Conservation (phyloP, 139 green algal genomes). For the Tetraselmis chui region DNA sequence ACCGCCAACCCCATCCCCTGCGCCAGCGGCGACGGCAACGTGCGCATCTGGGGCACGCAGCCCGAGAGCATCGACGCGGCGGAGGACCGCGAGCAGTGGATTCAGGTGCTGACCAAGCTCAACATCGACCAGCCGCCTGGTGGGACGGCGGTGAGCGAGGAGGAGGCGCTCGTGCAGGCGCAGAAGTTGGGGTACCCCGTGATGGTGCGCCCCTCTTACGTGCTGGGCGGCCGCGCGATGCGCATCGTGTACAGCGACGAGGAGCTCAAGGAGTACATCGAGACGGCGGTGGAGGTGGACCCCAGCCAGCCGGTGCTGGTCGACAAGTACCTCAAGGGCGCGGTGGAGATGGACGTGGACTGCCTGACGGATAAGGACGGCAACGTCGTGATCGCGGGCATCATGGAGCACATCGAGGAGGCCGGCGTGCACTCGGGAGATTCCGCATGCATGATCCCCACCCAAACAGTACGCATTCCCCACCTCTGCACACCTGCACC, state of each 20-base stretch:
- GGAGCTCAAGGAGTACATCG: conserved; percentile 72
- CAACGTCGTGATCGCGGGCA: conserved; percentile 92
- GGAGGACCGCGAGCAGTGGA: conserved; percentile 87
- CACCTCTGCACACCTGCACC: too few species aligned
- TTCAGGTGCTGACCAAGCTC: conserved; percentile 62
- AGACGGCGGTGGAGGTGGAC: conserved; percentile 73
- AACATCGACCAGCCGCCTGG: conserved; percentile 82
- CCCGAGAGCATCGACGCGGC: conserved; percentile 93
- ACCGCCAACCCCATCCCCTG: conserved; percentile 65
- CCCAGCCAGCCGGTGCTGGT: conserved; percentile 90
- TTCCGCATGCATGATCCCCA: conserved; percentile 89
- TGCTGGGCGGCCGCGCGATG: conserved; percentile 96
- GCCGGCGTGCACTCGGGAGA: conserved; percentile 95
- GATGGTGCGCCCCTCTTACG: conserved; percentile 95
- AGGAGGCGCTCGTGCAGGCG: conserved; percentile 70
- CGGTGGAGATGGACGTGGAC: conserved; percentile 97
- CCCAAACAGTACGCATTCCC: too few species aligned
- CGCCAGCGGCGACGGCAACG: conserved; percentile 71
- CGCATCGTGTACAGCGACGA: conserved; percentile 91
- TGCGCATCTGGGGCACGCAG: conserved; percentile 91
- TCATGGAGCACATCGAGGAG: conserved; percentile 99
- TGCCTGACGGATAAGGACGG: conserved; percentile 85
- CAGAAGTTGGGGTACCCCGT: conserved; percentile 87
- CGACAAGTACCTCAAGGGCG: conserved; percentile 91
- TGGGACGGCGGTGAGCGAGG: conserved; percentile 46